A percentile compares a stretch with the other conserved stretches of the same genome.
phyloP scores from a whole-genome alignment of 139 green algal species.

The Mesotaenium endlicherianum region DNA sequence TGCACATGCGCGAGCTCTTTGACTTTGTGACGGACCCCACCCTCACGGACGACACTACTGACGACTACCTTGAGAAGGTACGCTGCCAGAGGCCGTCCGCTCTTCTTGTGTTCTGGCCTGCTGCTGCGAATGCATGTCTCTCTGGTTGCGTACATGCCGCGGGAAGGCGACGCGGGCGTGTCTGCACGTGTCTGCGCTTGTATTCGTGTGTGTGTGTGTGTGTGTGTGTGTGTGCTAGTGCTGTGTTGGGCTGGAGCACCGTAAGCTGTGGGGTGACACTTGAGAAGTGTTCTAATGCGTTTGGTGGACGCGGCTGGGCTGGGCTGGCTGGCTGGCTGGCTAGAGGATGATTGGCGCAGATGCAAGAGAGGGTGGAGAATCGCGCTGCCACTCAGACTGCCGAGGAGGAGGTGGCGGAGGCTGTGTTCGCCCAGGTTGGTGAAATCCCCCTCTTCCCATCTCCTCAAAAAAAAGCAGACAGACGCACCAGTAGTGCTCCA shows the following conservation, averaged over 20 bases:
- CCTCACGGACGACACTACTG: slow-evolving; percentile 76
- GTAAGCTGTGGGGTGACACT: no score
- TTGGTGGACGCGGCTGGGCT: no score
- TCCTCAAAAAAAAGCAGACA: no score
- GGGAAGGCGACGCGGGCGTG: not conserved
- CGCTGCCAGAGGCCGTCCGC: not conserved
- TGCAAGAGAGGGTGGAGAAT: slow-evolving; percentile 42
- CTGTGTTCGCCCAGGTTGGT: slow-evolving; percentile 44
- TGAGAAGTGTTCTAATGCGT: no score
- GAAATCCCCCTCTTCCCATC: not conserved
- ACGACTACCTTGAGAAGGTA: slow-evolving; percentile 70
- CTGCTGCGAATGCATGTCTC: no score
- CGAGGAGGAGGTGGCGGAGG: slow-evolving; percentile 29
- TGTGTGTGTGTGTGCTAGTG: not conserved
- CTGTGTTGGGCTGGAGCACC: not conserved
- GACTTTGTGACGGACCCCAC: slow-evolving; percentile 92
- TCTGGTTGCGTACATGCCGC: no score
- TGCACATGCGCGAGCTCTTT: slow-evolving; percentile 91
- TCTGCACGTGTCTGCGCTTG: not conserved
- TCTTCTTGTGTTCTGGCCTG: not conserved
- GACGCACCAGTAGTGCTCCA: no score
- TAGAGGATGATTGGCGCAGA: not conserved
- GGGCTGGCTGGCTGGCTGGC: no score
- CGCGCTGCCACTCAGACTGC: slow-evolving; percentile 18
- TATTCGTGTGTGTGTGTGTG: not conserved